phyloP scores from a whole-genome alignment of 768 basidiomycete species.

The Leccinum subtestaceum region DNA sequence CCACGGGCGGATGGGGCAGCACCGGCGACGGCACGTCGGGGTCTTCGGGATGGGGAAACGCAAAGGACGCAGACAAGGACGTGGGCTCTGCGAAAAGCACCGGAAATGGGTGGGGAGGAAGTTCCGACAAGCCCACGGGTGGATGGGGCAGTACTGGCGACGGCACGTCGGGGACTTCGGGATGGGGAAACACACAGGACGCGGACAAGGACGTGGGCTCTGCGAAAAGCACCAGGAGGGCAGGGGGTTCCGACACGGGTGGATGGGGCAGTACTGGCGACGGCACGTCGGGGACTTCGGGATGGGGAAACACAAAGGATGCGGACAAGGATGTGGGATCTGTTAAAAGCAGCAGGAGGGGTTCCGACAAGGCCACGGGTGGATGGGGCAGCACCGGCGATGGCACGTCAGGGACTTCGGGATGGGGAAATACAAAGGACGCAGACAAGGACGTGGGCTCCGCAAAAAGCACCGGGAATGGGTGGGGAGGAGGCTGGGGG shows the following conservation, averaged over 20 bases:
- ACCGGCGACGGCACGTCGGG: background rate
- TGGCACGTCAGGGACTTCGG: background rate
- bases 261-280: background rate
- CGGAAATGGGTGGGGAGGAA: background rate
- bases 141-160: slow-evolving; percentile 3
- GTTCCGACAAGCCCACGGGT: background rate
- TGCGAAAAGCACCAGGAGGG: background rate
- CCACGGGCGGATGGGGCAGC: background rate
- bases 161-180: slow-evolving; percentile 8
- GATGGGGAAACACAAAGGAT: too few species aligned
- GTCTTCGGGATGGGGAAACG: background rate
- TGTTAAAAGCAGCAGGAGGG: background rate
- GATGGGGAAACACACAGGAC: background rate
- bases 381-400: background rate
- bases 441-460: background rate
- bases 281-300: background rate
- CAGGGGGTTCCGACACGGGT: background rate
- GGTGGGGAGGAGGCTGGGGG: background rate
- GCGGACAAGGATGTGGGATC: background rate
- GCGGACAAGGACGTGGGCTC: background rate
- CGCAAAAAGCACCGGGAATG: background rate
- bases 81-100: background rate
- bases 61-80: background rate
- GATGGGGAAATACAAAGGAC: background rate
- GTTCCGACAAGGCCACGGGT: background rate